These are phyloP conservation scores for Erodium maritimum DNA, from an alignment of 345 rosid genomes.

Conservation along the genomic window DNA sequence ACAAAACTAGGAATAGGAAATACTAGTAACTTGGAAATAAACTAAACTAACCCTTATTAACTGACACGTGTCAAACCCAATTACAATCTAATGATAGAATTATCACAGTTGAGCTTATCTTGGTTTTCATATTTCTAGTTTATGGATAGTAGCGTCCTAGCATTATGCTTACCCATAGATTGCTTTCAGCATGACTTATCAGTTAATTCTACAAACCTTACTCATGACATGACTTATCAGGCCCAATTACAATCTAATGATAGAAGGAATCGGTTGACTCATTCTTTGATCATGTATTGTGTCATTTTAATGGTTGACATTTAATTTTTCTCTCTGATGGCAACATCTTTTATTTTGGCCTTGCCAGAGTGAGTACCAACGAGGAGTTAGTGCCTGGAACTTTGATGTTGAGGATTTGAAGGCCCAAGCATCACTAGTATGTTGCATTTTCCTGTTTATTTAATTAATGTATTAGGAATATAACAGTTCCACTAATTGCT, in stretches of 20 bases:
- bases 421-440: slow-evolving; percentile 89
- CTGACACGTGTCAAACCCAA: neutral
- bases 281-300: neutral
- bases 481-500: neutral
- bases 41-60: too few relatives aligned
- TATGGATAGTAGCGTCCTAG: neutral
- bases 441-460: slow-evolving; percentile 9
- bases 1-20: too few relatives aligned
- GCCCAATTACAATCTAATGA: neutral
- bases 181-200: neutral
- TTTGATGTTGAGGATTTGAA: slow-evolving; percentile 89
- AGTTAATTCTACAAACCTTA: neutral
- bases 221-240: too few relatives aligned
- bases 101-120: neutral
- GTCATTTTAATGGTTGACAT: neutral
- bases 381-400: slow-evolving; percentile 99
- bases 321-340: neutral
- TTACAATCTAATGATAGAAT: too few relatives aligned
- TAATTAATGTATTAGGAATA: neutral
- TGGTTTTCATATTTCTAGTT: neutral
- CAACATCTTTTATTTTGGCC: neutral
- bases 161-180: neutral
- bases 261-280: too few relatives aligned
- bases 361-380: slow-evolving; percentile 83
- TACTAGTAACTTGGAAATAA: too few relatives aligned